phyloP scores from a whole-genome alignment of 192 early-diverging fungal genomes.

The Backusella morwellensis region DNA sequence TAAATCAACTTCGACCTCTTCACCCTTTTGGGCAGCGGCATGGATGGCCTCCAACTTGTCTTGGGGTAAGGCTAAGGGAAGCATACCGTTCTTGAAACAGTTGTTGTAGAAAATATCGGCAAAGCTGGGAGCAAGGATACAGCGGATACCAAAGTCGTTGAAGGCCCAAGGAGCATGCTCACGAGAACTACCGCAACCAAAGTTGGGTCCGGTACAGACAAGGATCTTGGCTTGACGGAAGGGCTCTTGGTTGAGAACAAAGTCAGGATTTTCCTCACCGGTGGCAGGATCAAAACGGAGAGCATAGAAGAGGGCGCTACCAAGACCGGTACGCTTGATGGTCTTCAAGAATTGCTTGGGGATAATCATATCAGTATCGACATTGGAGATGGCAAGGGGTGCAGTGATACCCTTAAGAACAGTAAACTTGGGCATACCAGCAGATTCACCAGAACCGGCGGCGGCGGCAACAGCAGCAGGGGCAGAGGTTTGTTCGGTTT shows the following conservation, averaged over 20 bases:
- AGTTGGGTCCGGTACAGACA: slow-evolving; percentile 59
- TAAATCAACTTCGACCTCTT: slow-evolving; percentile 54
- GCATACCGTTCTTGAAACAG: slow-evolving; percentile 75
- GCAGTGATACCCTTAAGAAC: slow-evolving; percentile 55
- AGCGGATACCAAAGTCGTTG: slow-evolving; percentile 68
- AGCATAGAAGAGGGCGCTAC: slow-evolving; percentile 57
- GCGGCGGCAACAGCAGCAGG: slow-evolving; percentile 12
- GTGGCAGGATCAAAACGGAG: slow-evolving; percentile 55
- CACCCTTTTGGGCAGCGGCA: slow-evolving; percentile 45
- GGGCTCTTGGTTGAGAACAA: slow-evolving; percentile 60
- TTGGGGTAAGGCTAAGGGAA: slow-evolving; percentile 46
- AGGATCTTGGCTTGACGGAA: slow-evolving; percentile 53
- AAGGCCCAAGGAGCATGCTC: slow-evolving; percentile 80
- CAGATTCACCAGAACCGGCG: background rate
- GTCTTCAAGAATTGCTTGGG: slow-evolving; percentile 79
- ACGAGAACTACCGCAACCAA: slow-evolving; percentile 66
- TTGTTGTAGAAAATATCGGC: slow-evolving; percentile 79
- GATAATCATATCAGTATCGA: slow-evolving; percentile 76
- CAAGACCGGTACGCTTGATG: slow-evolving; percentile 68
- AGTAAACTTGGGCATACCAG: slow-evolving; percentile 61
- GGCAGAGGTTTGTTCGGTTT: background rate
- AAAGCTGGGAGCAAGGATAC: slow-evolving; percentile 65
- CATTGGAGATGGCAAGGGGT: slow-evolving; percentile 58
- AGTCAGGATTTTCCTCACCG: slow-evolving; percentile 45
- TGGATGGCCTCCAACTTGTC: slow-evolving; percentile 37